Evolutionary conservation across 805 yeast species (phyloP).

Genomic region (Zygoascus tannicola): DNA sequence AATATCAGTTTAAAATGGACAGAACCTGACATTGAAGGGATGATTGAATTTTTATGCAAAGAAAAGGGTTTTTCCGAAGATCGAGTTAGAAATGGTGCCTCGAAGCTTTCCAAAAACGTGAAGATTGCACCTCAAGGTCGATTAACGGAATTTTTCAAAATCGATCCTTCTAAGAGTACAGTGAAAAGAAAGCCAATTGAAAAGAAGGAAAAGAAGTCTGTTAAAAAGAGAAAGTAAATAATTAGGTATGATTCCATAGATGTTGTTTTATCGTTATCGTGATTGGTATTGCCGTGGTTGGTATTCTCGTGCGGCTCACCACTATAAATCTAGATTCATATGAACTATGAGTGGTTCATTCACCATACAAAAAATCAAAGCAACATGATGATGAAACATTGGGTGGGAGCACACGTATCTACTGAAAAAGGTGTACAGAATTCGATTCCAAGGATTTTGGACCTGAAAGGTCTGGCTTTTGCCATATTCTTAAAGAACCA

Average conservation of each 20-base stretch:
- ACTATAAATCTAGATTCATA: neutral
- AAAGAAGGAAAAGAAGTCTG: conserved; percentile 6
- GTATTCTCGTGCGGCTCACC: neutral
- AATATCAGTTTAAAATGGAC: conserved; percentile 72
- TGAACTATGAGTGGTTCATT: neutral
- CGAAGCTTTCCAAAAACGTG: conserved; percentile 71
- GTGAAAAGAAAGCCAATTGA: conserved; percentile 15
- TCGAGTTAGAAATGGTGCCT: conserved; percentile 79
- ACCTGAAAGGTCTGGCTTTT: conserved; percentile 65
- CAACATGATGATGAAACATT: neutral
- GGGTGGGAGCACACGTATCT: conserved; percentile 83
- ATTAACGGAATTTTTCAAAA: conserved; percentile 83
- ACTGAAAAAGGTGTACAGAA: conserved; percentile 70
- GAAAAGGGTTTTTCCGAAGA: conserved; percentile 92
- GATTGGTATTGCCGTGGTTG: neutral
- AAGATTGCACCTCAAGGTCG: conserved; percentile 86
- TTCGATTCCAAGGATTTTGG: conserved; percentile 49
- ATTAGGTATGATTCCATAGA: too few relatives aligned
- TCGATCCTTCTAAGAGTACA: conserved; percentile 30
- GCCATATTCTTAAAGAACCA: conserved; percentile 89
- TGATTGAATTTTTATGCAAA: conserved; percentile 71
- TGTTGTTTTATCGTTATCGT: too few relatives aligned
- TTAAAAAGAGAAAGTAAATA: conserved; percentile 10
- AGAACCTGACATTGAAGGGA: conserved; percentile 79
- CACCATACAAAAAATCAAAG: too few relatives aligned